phyloP scores from a whole-genome alignment of 345 rosid genomes.

The Fremontodendron californicum region DNA sequence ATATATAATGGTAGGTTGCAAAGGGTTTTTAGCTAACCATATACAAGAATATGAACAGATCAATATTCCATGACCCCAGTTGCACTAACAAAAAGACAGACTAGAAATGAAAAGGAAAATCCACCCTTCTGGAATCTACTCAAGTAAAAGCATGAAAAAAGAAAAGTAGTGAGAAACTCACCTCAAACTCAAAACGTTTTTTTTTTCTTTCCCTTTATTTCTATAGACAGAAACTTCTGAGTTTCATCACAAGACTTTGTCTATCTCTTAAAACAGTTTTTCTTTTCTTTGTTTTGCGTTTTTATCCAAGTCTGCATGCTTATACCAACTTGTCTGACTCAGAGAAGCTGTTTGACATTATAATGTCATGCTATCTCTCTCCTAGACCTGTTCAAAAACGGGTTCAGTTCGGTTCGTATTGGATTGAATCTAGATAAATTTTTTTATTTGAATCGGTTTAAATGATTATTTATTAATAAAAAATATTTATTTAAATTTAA shows the following conservation, averaged over 20 bases:
- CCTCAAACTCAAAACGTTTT: slow-evolving; percentile 8
- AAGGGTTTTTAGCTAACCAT: slow-evolving; percentile 14
- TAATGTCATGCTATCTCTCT: neutral
- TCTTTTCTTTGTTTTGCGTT: neutral
- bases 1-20: slow-evolving; percentile 3
- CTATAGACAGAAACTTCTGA: slow-evolving; percentile 17
- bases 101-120: neutral
- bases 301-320: slow-evolving; percentile 8
- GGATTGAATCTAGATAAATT: too few relatives aligned
- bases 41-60: slow-evolving; percentile 19
- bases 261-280: neutral
- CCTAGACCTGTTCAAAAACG: too few relatives aligned
- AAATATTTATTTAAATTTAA: too few relatives aligned
- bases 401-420: too few relatives aligned
- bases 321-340: slow-evolving; percentile 26
- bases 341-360: slow-evolving; percentile 11
- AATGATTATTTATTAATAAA: too few relatives aligned
- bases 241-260: slow-evolving; percentile 6
- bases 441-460: too few relatives aligned
- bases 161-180: slow-evolving; percentile 18
- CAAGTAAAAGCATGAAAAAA: neutral
- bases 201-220: neutral
- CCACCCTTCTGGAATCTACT: slow-evolving; percentile 23
- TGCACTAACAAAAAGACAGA: neutral
- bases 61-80: slow-evolving; percentile 15